phyloP scores from a whole-genome alignment of 2,329 filamentous ascomycete genomes.

The Phaeosphaeriaceae sp. region DNA sequence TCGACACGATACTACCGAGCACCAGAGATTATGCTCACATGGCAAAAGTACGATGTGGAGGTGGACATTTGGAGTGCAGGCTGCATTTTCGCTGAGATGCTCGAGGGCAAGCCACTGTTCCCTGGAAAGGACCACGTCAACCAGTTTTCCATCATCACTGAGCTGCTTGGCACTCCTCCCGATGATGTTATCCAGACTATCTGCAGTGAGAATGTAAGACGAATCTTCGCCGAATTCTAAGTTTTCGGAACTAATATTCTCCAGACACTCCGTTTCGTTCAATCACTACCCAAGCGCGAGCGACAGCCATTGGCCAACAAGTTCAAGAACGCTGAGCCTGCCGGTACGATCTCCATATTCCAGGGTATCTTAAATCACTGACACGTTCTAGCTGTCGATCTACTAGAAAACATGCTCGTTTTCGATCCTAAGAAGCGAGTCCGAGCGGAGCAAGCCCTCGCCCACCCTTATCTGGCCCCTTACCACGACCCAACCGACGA shows the following conservation, averaged over 20 bases:
- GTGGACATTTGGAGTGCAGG: constrained; percentile 99
- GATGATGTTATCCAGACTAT: constrained; percentile 99
- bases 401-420: constrained; percentile 95
- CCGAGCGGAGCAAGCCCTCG: constrained; percentile 82
- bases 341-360: constrained; percentile 63
- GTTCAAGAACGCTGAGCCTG: constrained; percentile 92
- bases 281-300: constrained; percentile 94
- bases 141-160: constrained; percentile 99
- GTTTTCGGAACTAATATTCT: constrained; percentile 24
- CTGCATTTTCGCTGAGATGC: constrained; percentile 64
- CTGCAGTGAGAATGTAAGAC: constrained; percentile 90
- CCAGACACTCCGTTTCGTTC: constrained; percentile 93
- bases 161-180: constrained; percentile 92
- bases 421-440: constrained; percentile 98
- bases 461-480: constrained; percentile 90
- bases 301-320: constrained; percentile 85
- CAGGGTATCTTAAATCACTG: background rate
- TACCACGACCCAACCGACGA: constrained; percentile 99
- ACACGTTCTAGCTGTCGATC: constrained; percentile 74
- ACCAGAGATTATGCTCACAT: constrained; percentile 99
- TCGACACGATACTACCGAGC: constrained; percentile 98
- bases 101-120: constrained; percentile 97
- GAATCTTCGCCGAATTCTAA: background rate
- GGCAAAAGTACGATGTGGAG: constrained; percentile 99
- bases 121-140: constrained; percentile 99